Percentiles rank a stretch among this genome's conserved stretches.
These are phyloP conservation scores for Calocera viscosa DNA, from an alignment of 768 basidiomycete genomes.

Conservation along the genomic window DNA sequence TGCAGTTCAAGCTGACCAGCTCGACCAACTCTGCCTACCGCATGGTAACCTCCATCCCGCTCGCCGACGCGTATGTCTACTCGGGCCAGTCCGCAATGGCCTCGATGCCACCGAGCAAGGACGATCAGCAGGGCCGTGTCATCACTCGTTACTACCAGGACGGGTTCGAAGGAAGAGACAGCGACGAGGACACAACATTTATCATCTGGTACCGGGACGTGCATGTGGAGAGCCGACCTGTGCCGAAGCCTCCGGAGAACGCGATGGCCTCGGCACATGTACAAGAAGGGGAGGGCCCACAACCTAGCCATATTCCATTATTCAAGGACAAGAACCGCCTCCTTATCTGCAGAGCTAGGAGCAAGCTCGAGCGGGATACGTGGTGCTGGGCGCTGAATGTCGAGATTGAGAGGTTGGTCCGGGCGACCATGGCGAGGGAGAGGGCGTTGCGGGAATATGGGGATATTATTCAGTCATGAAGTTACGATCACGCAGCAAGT, in stretches of 20 bases:
- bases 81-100: slow-evolving; percentile 76
- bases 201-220: slow-evolving; percentile 49
- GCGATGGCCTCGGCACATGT: slow-evolving; percentile 8
- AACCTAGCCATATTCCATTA: slow-evolving; percentile 30
- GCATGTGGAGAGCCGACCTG: background rate
- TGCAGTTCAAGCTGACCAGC: slow-evolving; percentile 51
- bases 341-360: slow-evolving; percentile 59
- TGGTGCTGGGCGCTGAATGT: slow-evolving; percentile 92
- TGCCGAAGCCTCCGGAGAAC: slow-evolving; percentile 6
- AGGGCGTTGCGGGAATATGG: slow-evolving; percentile 52
- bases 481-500: background rate
- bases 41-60: slow-evolving; percentile 42
- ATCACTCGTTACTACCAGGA: slow-evolving; percentile 73
- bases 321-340: slow-evolving; percentile 49
- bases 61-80: slow-evolving; percentile 66
- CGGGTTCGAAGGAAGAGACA: slow-evolving; percentile 77
- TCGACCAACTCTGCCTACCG: slow-evolving; percentile 46
- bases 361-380: slow-evolving; percentile 75
- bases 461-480: slow-evolving; percentile 26
- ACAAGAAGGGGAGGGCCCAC: slow-evolving; percentile 15
- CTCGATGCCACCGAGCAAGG: slow-evolving; percentile 32
- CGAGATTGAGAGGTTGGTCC: slow-evolving; percentile 72
- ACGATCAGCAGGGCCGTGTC: slow-evolving; percentile 11
- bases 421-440: slow-evolving; percentile 53
- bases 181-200: slow-evolving; percentile 78